phyloP scores from a whole-genome alignment of 225 moss, liverwort and hornwort species.

The Lunularia cruciata region DNA sequence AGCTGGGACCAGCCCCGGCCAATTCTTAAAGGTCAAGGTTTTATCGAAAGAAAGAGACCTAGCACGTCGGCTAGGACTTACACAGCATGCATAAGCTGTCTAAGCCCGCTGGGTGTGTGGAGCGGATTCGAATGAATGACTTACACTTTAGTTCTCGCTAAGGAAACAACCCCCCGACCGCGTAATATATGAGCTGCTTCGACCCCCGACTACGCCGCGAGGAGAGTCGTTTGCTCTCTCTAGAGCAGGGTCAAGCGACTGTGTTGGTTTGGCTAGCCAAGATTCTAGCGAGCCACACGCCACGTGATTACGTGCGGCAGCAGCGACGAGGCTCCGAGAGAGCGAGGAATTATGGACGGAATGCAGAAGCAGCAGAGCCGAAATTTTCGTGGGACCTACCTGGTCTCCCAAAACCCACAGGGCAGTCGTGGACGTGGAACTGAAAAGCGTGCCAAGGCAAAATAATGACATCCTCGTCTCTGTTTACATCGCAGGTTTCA shows the following conservation, averaged over 20 bases:
- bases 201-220: background rate
- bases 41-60: slow-evolving; percentile 4
- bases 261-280: background rate
- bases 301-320: background rate
- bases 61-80: background rate
- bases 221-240: background rate
- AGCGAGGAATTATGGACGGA: background rate
- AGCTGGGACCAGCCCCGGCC: background rate
- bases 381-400: background rate
- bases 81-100: slow-evolving; percentile 1
- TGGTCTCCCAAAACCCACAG: background rate
- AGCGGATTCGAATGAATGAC: background rate
- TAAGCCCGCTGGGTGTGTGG: background rate
- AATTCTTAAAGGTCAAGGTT: background rate
- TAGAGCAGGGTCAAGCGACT: background rate
- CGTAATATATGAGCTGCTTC: background rate
- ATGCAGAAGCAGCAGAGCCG: background rate
- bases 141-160: background rate
- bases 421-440: background rate
- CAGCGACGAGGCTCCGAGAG: background rate
- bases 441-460: background rate
- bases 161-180: background rate
- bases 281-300: slow-evolving; percentile 2
- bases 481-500: too few relatives aligned
- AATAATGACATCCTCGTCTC: too few relatives aligned